phyloP scores from a whole-genome alignment of 805 yeast species.

The Helenozyma baotianmanensis region DNA sequence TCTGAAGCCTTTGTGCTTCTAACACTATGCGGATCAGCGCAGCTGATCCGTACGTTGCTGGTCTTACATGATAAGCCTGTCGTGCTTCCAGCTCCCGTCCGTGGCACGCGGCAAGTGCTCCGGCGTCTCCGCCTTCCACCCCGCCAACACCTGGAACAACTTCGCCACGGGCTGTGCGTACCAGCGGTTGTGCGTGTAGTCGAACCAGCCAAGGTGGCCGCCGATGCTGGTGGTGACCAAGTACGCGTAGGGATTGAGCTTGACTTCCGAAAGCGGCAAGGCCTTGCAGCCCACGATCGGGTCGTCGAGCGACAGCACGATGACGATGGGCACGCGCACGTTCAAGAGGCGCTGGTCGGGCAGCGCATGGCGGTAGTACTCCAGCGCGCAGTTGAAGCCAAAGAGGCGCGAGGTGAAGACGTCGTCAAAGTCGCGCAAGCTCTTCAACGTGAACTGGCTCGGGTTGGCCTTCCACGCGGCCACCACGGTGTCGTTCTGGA shows the following conservation, averaged over 20 bases:
- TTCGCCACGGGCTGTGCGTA: conserved; percentile 33
- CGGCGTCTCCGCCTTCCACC: conserved; percentile 19
- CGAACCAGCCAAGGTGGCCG: conserved; percentile 62
- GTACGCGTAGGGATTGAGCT: conserved; percentile 53
- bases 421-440: conserved; percentile 56
- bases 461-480: conserved; percentile 28
- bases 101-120: conserved; percentile 26
- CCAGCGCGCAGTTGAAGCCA: conserved; percentile 58
- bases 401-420: conserved; percentile 55
- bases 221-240: conserved; percentile 60
- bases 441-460: conserved; percentile 25
- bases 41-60: too few relatives aligned
- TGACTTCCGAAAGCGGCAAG: conserved; percentile 48
- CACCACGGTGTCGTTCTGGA: conserved; percentile 20
- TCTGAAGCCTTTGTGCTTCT: too few relatives aligned
- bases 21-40: too few relatives aligned
- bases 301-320: conserved; percentile 62
- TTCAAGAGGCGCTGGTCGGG: conserved; percentile 53
- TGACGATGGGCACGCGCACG: conserved; percentile 57
- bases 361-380: conserved; percentile 63
- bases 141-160: conserved; percentile 29
- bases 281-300: conserved; percentile 55
- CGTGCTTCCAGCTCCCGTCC: conserved; percentile 30
- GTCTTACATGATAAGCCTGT: conserved; percentile 23
- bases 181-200: conserved; percentile 30